Conservation (phyloP, 805 yeast species). For the Teunomyces gatunensis region DNA sequence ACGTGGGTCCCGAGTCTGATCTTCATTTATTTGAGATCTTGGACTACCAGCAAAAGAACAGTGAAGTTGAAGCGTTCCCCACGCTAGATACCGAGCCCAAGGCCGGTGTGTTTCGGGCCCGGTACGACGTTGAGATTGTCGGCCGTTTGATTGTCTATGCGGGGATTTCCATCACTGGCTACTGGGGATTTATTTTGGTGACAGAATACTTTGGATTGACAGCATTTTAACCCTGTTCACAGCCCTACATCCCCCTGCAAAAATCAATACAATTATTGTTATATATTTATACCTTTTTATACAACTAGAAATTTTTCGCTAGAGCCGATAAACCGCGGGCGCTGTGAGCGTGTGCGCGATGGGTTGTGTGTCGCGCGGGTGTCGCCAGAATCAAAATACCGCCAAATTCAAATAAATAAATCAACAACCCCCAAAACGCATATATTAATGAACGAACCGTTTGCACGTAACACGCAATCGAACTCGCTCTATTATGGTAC, state of each 20-base stretch:
- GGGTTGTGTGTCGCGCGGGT: background rate
- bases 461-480: conserved; percentile 4
- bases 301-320: too few species aligned
- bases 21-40: conserved; percentile 42
- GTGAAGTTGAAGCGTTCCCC: conserved; percentile 17
- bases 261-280: too few species aligned
- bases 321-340: background rate
- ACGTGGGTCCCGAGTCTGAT: conserved; percentile 37
- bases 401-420: background rate
- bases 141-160: conserved; percentile 78
- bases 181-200: conserved; percentile 38
- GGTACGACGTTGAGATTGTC: conserved; percentile 73
- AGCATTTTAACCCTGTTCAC: background rate
- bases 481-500: conserved; percentile 4
- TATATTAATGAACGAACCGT: conserved; percentile 6
- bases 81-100: conserved; percentile 27
- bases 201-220: conserved; percentile 15
- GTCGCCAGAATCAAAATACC: background rate
- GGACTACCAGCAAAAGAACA: conserved; percentile 23
- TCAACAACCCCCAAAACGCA: background rate
- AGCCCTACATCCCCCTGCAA: too few species aligned
- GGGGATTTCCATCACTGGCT: conserved; percentile 66
- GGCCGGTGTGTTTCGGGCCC: conserved; percentile 50
- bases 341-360: background rate
- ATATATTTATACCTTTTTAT: too few species aligned